phyloP scores from a whole-genome alignment of 768 basidiomycete species.

The Leccinum barrowsii region DNA sequence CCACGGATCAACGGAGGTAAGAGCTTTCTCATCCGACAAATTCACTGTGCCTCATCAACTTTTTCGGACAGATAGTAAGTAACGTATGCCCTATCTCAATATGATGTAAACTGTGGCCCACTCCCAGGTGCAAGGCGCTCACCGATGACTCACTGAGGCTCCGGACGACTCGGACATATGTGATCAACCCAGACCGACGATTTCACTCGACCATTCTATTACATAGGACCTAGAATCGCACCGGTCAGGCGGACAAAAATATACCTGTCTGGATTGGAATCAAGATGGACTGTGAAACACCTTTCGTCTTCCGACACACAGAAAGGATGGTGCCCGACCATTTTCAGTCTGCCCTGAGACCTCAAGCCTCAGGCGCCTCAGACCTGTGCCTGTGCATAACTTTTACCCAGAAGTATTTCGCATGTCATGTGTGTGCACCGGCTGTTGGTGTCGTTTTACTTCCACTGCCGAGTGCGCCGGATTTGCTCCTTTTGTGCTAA shows the following conservation, averaged over 20 bases:
- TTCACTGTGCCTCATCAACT: background rate
- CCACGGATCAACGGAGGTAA: background rate
- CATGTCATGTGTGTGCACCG: background rate
- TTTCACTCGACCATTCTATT: background rate
- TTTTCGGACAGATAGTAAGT: background rate
- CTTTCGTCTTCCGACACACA: background rate
- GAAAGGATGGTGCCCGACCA: background rate
- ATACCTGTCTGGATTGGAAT: background rate
- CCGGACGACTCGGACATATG: background rate
- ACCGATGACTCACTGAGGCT: background rate
- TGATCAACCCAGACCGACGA: background rate
- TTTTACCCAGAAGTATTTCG: background rate
- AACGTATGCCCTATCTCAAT: background rate
- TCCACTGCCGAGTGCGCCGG: background rate
- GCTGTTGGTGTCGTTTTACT: background rate
- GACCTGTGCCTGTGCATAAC: background rate
- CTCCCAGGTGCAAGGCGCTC: background rate
- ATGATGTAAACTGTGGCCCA: background rate
- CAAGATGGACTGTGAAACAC: background rate
- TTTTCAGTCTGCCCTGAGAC: background rate
- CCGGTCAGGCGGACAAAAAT: background rate
- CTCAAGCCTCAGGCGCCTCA: too few species aligned
- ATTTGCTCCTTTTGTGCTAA: background rate
- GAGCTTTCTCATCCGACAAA: background rate
- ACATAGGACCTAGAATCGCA: background rate